A percentile compares a stretch with the other conserved stretches of the same genome.
These are phyloP conservation scores for Ophioceras dolichostomum DNA, from an alignment of 2,329 filamentous ascomycete genomes.

Conservation along the genomic window DNA sequence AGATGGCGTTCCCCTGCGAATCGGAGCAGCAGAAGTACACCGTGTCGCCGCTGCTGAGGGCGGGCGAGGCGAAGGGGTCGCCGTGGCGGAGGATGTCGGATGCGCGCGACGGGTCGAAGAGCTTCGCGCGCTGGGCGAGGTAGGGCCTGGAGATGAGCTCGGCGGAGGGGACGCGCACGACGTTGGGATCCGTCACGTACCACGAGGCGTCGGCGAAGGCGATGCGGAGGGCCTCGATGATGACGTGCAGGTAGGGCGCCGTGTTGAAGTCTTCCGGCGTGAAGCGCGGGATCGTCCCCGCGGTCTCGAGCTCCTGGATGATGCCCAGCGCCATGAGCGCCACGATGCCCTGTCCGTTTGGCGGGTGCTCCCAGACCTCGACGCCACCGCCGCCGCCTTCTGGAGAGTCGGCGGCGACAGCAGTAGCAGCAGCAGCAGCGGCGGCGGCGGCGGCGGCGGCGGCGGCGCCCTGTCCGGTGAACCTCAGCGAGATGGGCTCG, in stretches of 20 bases:
- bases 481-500: constrained; percentile 73
- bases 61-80: constrained; percentile 18
- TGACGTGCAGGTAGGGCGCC: constrained; percentile 62
- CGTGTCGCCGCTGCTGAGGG: constrained; percentile 58
- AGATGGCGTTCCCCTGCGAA: constrained; percentile 71
- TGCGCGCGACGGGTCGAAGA: constrained; percentile 46
- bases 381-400: constrained; percentile 25
- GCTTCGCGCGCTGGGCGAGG: constrained; percentile 52
- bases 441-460: constrained; percentile 23
- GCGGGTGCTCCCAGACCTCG: constrained; percentile 89
- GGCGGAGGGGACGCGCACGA: constrained; percentile 47
- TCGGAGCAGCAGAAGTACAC: constrained; percentile 88
- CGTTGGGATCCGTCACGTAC: constrained; percentile 74
- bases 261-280: constrained; percentile 63
- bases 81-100: constrained; percentile 58
- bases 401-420: no score
- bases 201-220: constrained; percentile 81
- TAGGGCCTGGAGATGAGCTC: constrained; percentile 56
- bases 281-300: constrained; percentile 62
- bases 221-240: constrained; percentile 80
- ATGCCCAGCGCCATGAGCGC: constrained; percentile 88
- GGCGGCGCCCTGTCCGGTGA: constrained; percentile 25
- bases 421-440: background rate
- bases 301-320: constrained; percentile 67
- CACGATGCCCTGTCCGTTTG: constrained; percentile 90